Evolutionary conservation across 176 grass and related monocot genomes (phyloP).

Genomic region (Dactylis glomerata): DNA sequence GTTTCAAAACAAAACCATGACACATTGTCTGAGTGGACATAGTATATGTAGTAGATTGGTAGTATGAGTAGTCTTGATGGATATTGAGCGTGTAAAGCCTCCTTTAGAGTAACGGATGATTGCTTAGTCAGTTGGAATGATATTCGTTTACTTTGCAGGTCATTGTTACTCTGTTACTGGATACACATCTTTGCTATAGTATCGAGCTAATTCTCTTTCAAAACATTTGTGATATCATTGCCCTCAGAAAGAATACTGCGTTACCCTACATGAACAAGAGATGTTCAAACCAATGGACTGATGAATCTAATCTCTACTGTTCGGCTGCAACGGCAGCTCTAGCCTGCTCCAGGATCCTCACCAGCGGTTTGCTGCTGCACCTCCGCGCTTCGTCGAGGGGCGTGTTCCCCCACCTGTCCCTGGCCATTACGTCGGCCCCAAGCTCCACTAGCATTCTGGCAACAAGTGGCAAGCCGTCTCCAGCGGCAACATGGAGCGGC

Average conservation of each 20-base stretch:
- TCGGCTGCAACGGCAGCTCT: neutral
- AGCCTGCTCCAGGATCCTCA: conserved; percentile 66
- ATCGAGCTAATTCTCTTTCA: neutral
- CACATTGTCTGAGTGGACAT: neutral
- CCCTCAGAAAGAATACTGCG: conserved; percentile 1
- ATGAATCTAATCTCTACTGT: conserved; percentile 8
- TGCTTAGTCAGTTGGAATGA: neutral
- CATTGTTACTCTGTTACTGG: neutral
- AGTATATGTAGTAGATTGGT: neutral
- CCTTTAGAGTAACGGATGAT: neutral
- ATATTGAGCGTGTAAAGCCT: neutral
- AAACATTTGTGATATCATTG: neutral
- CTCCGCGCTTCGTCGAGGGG: conserved; percentile 67
- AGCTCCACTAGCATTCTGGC: conserved; percentile 59
- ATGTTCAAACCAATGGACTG: neutral
- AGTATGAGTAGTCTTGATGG: neutral
- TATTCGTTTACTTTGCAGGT: neutral
- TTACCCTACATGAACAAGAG: neutral
- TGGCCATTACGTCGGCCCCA: conserved; percentile 54
- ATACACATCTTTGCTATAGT: neutral
- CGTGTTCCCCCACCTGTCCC: conserved; percentile 88
- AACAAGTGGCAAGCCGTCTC: conserved; percentile 68
- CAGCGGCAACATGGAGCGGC: conserved; percentile 66
- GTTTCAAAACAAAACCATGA: neutral
- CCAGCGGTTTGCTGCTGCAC: conserved; percentile 57